A percentile compares a stretch with the other conserved stretches of the same genome.
These are phyloP conservation scores for Serendipita indica DNA, from an alignment of 768 basidiomycete genomes.

Conservation along the genomic window DNA sequence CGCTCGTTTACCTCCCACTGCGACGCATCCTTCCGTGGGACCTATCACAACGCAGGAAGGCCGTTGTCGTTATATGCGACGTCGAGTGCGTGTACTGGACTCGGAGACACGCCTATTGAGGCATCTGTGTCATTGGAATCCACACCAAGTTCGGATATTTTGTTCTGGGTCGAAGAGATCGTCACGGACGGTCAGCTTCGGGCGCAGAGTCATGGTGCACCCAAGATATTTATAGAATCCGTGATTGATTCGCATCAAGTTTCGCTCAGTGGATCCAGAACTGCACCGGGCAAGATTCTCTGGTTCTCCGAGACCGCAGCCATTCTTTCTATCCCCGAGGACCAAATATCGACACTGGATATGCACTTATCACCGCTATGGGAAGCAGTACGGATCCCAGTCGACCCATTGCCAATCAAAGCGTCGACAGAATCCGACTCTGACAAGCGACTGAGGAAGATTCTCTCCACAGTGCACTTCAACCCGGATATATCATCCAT, in stretches of 20 bases:
- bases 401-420: background rate
- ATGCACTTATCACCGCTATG: background rate
- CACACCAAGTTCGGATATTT: no score
- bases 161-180: constrained; percentile 2
- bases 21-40: no score
- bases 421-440: background rate
- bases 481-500: constrained; percentile 52
- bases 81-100: no score
- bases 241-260: background rate
- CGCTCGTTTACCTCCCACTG: no score
- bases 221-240: background rate
- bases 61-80: no score
- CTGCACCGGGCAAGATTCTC: background rate
- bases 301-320: background rate
- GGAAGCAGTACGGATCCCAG: background rate
- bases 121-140: no score
- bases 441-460: constrained; percentile 4
- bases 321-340: background rate
- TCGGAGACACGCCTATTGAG: no score
- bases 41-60: no score
- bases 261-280: background rate
- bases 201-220: background rate
- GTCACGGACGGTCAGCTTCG: background rate
- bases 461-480: constrained; percentile 27
- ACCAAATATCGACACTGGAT: background rate